These are phyloP conservation scores for Fagus sylvatica DNA, from an alignment of 306 rosid genomes.

Conservation along the genomic window DNA sequence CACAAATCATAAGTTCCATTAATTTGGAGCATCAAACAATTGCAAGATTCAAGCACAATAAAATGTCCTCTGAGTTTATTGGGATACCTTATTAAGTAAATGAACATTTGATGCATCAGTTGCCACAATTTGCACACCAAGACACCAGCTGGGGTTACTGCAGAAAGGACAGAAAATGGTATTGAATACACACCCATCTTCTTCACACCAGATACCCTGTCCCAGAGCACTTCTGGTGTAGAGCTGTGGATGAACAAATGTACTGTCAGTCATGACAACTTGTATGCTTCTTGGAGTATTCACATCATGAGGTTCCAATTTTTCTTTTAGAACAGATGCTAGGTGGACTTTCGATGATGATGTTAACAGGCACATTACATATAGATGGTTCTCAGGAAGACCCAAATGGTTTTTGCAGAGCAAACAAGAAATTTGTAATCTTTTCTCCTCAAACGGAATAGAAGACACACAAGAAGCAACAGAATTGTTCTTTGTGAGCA, in stretches of 20 bases:
- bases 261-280: constrained; percentile 58
- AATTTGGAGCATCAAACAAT: not conserved
- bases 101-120: constrained; percentile 68
- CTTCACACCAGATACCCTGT: constrained; percentile 72
- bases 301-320: constrained; percentile 19
- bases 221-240: constrained; percentile 38
- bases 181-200: constrained; percentile 86
- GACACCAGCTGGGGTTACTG: constrained; percentile 40
- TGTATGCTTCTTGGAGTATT: constrained; percentile 41
- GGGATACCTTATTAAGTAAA: constrained; percentile 67
- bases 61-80: not conserved
- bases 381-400: constrained; percentile 61
- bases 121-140: constrained; percentile 84
- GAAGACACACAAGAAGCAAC: constrained; percentile 34
- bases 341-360: constrained; percentile 55
- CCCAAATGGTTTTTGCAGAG: constrained; percentile 79
- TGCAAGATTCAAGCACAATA: constrained; percentile 20
- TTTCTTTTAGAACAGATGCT: constrained; percentile 51
- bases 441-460: constrained; percentile 47
- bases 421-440: constrained; percentile 58
- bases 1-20: constrained; percentile 2
- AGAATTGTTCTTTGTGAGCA: constrained; percentile 22
- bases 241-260: constrained; percentile 55
- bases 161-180: constrained; percentile 81
- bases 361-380: constrained; percentile 56